phyloP scores from a whole-genome alignment of 2,329 filamentous ascomycete genomes.

The Stachybotrys elegans region DNA sequence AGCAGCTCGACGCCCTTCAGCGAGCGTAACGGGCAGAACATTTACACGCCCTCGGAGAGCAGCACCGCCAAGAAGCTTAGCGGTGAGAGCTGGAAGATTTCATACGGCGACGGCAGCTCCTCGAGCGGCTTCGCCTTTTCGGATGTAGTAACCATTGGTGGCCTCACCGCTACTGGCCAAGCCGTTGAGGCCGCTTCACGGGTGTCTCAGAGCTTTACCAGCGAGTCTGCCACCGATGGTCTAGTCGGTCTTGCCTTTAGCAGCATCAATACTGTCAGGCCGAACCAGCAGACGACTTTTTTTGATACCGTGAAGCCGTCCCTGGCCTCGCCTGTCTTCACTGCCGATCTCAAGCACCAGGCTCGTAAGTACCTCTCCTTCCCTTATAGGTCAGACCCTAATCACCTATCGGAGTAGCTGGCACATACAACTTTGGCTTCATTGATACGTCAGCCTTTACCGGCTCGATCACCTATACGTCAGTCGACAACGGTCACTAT shows the following conservation, averaged over 20 bases:
- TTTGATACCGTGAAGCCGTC: slow-evolving; percentile 25
- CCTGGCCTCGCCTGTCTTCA: slow-evolving; percentile 49
- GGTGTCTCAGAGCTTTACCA: slow-evolving; percentile 33
- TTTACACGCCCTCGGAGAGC: slow-evolving; percentile 34
- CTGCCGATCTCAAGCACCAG: slow-evolving; percentile 58
- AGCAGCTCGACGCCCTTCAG: slow-evolving; percentile 32
- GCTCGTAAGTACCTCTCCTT: too few species aligned
- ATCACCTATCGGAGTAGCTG: too few species aligned
- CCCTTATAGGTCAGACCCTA: too few species aligned
- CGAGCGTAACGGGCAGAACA: slow-evolving; percentile 30
- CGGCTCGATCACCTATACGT: slow-evolving; percentile 57
- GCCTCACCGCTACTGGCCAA: slow-evolving; percentile 31
- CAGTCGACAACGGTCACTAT: slow-evolving; percentile 57
- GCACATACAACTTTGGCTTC: slow-evolving; percentile 69
- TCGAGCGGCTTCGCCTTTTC: slow-evolving; percentile 37
- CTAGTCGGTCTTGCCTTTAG: slow-evolving; percentile 40
- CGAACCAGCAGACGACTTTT: slow-evolving; percentile 36
- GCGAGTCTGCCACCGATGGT: slow-evolving; percentile 32
- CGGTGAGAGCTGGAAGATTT: slow-evolving; percentile 34
- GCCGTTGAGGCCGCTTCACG: slow-evolving; percentile 37
- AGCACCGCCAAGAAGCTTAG: slow-evolving; percentile 29
- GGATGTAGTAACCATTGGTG: slow-evolving; percentile 37
- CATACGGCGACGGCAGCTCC: slow-evolving; percentile 37
- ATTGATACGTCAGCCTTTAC: slow-evolving; percentile 61
- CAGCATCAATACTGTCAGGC: slow-evolving; percentile 35